Evolutionary conservation across 2,329 filamentous ascomycete genomes (phyloP).

Genomic region (Lecanicillium sp.): DNA sequence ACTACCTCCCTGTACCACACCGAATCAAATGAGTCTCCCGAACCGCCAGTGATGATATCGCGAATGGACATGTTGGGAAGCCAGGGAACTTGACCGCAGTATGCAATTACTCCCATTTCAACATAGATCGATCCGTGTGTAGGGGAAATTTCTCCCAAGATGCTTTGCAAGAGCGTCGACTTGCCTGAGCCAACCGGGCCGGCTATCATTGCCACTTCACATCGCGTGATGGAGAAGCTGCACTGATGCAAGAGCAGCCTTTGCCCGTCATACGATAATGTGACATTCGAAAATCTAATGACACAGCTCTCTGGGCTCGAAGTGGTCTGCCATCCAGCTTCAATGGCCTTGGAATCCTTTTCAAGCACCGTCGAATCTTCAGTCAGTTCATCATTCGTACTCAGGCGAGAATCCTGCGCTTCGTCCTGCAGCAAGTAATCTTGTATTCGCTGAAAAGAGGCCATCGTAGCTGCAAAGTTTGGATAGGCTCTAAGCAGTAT

Average conservation of each 20-base stretch:
- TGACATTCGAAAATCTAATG: neutral
- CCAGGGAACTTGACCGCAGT: neutral
- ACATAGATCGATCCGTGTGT: neutral
- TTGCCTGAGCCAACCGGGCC: neutral
- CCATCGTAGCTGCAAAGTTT: constrained; percentile 19
- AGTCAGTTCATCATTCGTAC: neutral
- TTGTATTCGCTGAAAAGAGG: constrained; percentile 27
- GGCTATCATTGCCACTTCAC: neutral
- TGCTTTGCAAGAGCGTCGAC: neutral
- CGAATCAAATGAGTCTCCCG: neutral
- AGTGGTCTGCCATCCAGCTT: neutral
- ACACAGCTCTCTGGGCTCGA: neutral
- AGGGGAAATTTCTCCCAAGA: neutral
- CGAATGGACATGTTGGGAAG: neutral
- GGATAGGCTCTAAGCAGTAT: constrained; percentile 25
- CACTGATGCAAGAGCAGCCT: neutral
- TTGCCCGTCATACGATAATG: neutral
- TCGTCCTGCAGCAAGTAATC: constrained; percentile 19
- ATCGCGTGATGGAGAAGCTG: neutral
- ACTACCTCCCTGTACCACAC: neutral
- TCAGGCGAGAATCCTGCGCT: neutral
- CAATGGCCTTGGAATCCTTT: neutral
- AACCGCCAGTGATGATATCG: neutral
- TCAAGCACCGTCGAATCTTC: neutral
- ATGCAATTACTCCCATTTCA: neutral